phyloP scores from a whole-genome alignment of 2,329 filamentous ascomycete genomes.

The Ascochyta pisi region DNA sequence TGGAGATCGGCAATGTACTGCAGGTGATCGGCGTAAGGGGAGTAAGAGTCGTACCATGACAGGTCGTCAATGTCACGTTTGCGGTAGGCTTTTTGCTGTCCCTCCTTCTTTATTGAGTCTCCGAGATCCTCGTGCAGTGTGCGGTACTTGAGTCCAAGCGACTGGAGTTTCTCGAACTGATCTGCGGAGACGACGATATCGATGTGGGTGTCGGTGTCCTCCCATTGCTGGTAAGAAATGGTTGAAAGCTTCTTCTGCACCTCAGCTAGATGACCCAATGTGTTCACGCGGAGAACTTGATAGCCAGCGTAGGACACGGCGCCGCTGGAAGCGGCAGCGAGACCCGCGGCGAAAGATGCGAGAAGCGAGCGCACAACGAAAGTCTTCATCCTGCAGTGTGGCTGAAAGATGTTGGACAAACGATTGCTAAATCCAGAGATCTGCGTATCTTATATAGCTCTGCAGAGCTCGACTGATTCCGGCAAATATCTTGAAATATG shows the following conservation, averaged over 20 bases:
- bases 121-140: conserved; percentile 55
- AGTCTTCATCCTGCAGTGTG: conserved; percentile 4
- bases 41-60: conserved; percentile 32
- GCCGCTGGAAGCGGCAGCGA: conserved; percentile 23
- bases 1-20: conserved; percentile 30
- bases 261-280: conserved; percentile 37
- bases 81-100: conserved; percentile 49
- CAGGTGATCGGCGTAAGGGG: conserved; percentile 30
- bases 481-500: background rate
- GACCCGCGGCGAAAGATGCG: conserved; percentile 11
- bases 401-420: background rate
- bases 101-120: conserved; percentile 49
- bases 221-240: conserved; percentile 47
- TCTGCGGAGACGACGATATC: conserved; percentile 52
- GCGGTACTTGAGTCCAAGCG: conserved; percentile 39
- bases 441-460: background rate
- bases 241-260: conserved; percentile 44
- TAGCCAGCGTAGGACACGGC: conserved; percentile 47
- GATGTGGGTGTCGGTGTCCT: conserved; percentile 39
- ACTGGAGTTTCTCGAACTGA: conserved; percentile 47
- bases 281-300: conserved; percentile 48
- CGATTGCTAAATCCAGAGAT: too few species aligned
- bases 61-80: conserved; percentile 20
- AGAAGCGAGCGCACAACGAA: conserved; percentile 7
- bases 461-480: background rate